A percentile compares a stretch with the other conserved stretches of the same genome.
phyloP scores from a whole-genome alignment of 805 yeast species.

The Suhomyces tanzawaensis region DNA sequence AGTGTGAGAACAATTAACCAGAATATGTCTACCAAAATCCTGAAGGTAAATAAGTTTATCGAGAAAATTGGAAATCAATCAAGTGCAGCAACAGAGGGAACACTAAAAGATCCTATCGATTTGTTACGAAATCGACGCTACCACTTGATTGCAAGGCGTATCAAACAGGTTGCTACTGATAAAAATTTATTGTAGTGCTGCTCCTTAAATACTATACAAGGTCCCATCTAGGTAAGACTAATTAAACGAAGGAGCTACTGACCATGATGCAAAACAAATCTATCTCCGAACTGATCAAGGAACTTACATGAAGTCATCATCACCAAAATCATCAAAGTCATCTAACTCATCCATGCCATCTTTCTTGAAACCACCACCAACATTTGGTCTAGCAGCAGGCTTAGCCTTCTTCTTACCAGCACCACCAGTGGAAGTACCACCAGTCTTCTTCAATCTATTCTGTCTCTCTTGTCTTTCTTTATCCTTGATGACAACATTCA shows the following conservation, averaged over 20 bases:
- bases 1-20: too few species aligned
- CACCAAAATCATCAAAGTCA: conserved; percentile 60
- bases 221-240: not conserved
- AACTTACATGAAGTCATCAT: conserved; percentile 76
- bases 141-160: too few species aligned
- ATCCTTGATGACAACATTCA: conserved; percentile 76
- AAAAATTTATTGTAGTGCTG: not conserved
- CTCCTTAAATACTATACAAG: conserved; percentile 6
- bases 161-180: too few species aligned
- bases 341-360: conserved; percentile 58
- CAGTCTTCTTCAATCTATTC: conserved; percentile 75
- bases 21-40: too few species aligned
- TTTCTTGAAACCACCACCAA: conserved; percentile 54
- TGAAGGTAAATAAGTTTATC: too few species aligned
- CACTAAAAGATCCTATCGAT: too few species aligned
- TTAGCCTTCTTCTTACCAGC: conserved; percentile 95
- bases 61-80: too few species aligned
- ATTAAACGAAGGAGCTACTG: not conserved
- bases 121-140: too few species aligned
- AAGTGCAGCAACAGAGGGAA: too few species aligned
- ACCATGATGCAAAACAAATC: not conserved
- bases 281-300: not conserved
- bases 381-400: conserved; percentile 64
- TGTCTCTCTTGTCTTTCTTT: conserved; percentile 89
- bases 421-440: conserved; percentile 87